Evolutionary conservation across 148 eudicot genomes (phyloP).

Genomic region (Chenopodium berlandieri): DNA sequence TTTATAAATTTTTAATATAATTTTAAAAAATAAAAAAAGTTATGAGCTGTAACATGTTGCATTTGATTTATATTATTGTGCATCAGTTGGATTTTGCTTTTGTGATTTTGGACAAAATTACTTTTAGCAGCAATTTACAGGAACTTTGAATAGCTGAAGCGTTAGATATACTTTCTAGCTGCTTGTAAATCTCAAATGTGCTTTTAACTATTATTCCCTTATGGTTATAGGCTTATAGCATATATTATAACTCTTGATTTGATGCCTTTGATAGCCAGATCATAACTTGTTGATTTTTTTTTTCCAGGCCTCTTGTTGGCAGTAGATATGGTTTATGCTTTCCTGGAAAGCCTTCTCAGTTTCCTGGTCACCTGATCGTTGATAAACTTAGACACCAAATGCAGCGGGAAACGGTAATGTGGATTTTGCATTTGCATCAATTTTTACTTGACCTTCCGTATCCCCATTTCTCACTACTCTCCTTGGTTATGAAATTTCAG

Average conservation of each 20-base stretch:
- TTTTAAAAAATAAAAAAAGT: too few relatives aligned
- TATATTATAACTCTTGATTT: background rate
- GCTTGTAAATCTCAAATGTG: background rate
- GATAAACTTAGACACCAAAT: conserved; percentile 38
- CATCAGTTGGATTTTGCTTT: background rate
- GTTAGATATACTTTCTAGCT: background rate
- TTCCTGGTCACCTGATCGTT: conserved; percentile 56
- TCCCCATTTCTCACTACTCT: background rate
- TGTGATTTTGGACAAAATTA: background rate
- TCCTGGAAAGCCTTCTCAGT: conserved; percentile 42
- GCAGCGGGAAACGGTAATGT: conserved; percentile 46
- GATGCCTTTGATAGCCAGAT: background rate
- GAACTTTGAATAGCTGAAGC: background rate
- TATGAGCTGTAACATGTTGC: too few relatives aligned
- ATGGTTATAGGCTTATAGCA: background rate
- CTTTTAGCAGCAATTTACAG: background rate
- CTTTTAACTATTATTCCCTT: background rate
- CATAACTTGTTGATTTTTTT: background rate
- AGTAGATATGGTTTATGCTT: conserved; percentile 24
- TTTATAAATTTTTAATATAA: too few relatives aligned
- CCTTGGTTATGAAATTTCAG: background rate
- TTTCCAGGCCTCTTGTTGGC: conserved; percentile 66
- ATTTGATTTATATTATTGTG: background rate
- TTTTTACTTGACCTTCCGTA: background rate
- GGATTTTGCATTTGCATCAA: background rate